Evolutionary conservation across 192 early-diverging fungal species (phyloP), one percentile per base, ranked within the genome.

Genomic region (Geranomyces variabilis): DNA sequence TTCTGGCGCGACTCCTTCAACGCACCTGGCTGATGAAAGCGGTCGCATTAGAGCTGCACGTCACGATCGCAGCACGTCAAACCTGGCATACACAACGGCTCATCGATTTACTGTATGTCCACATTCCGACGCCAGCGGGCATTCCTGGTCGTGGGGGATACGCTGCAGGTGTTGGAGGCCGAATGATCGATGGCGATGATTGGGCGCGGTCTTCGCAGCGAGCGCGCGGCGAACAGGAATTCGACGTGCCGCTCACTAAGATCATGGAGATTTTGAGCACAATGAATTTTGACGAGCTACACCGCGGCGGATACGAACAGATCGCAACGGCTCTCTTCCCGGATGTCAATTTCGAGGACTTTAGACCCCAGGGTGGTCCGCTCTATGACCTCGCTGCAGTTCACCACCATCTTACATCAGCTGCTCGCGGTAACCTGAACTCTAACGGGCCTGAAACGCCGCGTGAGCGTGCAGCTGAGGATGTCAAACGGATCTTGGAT

Each of bases 11-110:
- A 36, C 81, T 99, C 56, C 88, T 95, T 67, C 90, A 92, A 47
- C 89, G 94, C 15, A 86, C 96, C 0, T 99, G 95, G 95, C 81
- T 97, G 13, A 85, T 97, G 84, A 89, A 92, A 63, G 81, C 88
- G 24, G 71, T 94, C 17, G 94, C 96, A 1, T 76, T 99, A 21
- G 97, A 99, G 71, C 81, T 99, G 36, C 94, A 94, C 65, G 77
- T 82, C 31, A 87, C 89, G 10, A 81, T 83, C 1, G 21, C 72
- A 0, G 56, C 65, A 21, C 76, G 73, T 15, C 79, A 83, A 45
- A 74, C 79, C 24, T 76, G 77, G 9, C 70, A 85, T 48, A 75
- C 75, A 2, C 75, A 81, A 28, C 71, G 73, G 28, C 70, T 90
- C 21, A 53, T 91, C 29, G 70, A 84, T 48, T 33, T 83, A 31